Base-by-base conservation (phyloP, 2,329 filamentous ascomycete species). In the Penicillium sp. region DNA sequence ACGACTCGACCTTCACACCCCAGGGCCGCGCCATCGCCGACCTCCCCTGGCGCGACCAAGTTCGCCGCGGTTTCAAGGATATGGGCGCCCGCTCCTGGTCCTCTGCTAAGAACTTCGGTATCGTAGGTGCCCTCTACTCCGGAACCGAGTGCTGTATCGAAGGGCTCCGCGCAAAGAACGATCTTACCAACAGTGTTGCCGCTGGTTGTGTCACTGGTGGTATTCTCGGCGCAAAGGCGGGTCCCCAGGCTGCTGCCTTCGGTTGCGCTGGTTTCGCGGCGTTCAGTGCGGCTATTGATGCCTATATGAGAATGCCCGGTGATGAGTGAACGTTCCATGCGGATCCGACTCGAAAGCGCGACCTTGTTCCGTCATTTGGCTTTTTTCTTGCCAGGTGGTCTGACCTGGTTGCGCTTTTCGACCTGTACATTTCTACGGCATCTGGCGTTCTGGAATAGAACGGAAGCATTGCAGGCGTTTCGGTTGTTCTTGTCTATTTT, bases 61-160 rank as follows among this genome's bases (percentile, higher is more conserved):
- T 99, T 52, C 86, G 85, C 60, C 78, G 84, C 68, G 94, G 94
- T 51, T 91, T 99, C 79, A 92, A 89, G 74, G 94, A 99, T 75
- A 97, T 99, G 92, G 94, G 94, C 63, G 76, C 82, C 61, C 86
- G 90, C 13, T 93, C 90, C 5, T 90, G 82, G 75, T 88, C 86
- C 60, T 90, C 88, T 46, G 94, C 92, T 53, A 94, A 92, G 79
- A 97, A 95, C 80, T 99, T 99, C 72, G 93, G 90, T 60, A 89
- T 92, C 66, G 91, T 99, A 48, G 94, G 94, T 66, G 89, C 90
- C 2, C 83, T 97, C 20, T 99, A 95, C 79, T 84, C 86, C 16
- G 93, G 93, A 39, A 96, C 94, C 51, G 94, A 99, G 78, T 99
- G 94, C 79, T 92, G 90, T 62, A 92, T 99, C 69, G 94, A 99